These are phyloP conservation scores for Auricularia sp. DNA, from an alignment of 768 basidiomycete genomes.

Conservation along the genomic window DNA sequence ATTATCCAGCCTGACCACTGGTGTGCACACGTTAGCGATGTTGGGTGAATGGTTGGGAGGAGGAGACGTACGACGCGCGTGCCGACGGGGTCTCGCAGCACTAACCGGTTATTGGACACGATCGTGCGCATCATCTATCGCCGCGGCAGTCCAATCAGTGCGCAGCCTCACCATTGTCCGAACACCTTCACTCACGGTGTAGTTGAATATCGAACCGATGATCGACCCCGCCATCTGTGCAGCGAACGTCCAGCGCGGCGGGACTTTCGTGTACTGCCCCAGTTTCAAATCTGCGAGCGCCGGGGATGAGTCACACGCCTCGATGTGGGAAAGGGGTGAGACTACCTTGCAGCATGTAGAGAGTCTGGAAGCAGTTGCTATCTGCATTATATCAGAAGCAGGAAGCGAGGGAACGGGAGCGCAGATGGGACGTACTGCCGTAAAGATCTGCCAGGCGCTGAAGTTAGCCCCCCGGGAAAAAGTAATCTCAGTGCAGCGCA, in stretches of 20 bases:
- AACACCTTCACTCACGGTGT: conserved; percentile 27
- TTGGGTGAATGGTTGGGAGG: too few species aligned
- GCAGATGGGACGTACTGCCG: background rate
- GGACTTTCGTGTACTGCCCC: conserved; percentile 45
- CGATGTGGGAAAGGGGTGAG: too few species aligned
- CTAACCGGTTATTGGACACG: conserved; percentile 33
- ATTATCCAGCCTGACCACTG: conserved; percentile 42
- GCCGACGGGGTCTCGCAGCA: conserved; percentile 37
- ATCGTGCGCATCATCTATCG: conserved; percentile 38
- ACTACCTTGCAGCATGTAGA: conserved; percentile 39
- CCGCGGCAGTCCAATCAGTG: background rate
- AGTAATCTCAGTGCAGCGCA: too few species aligned
- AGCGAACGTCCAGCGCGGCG: conserved; percentile 38
- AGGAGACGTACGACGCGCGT: conserved; percentile 33
- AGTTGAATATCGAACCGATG: conserved; percentile 42
- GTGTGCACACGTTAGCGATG: too few species aligned
- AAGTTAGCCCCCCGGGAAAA: too few species aligned
- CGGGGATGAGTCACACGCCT: too few species aligned
- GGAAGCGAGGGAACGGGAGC: conserved; percentile 2
- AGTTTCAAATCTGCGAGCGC: conserved; percentile 33
- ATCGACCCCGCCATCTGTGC: conserved; percentile 42
- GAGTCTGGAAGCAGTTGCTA: conserved; percentile 41
- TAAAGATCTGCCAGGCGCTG: background rate
- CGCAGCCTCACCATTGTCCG: background rate
- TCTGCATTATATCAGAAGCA: conserved; percentile 29